Evolutionary conservation across 768 basidiomycete species (phyloP).

Genomic region (Aureoboletus auriporus): DNA sequence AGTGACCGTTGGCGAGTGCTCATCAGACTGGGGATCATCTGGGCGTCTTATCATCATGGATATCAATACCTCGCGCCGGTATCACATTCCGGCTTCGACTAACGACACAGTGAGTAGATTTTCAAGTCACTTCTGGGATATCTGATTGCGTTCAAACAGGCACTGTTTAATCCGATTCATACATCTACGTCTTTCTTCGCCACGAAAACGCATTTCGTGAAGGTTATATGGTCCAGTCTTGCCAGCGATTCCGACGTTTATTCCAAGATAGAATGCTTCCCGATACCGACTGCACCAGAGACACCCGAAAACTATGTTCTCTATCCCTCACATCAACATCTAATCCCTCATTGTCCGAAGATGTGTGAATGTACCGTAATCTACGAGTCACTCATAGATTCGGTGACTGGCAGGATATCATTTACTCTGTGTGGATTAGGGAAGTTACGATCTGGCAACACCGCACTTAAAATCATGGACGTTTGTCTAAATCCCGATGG

Average conservation of each 20-base stretch:
- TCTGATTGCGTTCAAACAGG: neutral
- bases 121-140: neutral
- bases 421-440: constrained; percentile 1
- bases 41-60: constrained; percentile 3
- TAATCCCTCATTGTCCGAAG: neutral
- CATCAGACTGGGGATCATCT: neutral
- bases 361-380: neutral
- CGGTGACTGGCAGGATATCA: neutral
- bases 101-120: neutral
- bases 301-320: neutral
- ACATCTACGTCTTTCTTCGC: constrained; percentile 1
- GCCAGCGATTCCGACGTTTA: neutral
- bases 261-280: constrained; percentile 9
- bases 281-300: neutral
- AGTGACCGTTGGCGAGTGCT: constrained; percentile 4
- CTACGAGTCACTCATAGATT: constrained; percentile 1
- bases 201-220: constrained; percentile 6
- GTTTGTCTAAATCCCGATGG: constrained; percentile 7
- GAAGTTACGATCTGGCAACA: no score
- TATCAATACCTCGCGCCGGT: constrained; percentile 4
- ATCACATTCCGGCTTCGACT: neutral
- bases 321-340: neutral
- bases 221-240: neutral
- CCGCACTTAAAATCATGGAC: neutral
- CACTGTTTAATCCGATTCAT: neutral